Evolutionary conservation across 2,329 filamentous ascomycete genomes (phyloP).

Genomic region (Aspergillus luchuensis): DNA sequence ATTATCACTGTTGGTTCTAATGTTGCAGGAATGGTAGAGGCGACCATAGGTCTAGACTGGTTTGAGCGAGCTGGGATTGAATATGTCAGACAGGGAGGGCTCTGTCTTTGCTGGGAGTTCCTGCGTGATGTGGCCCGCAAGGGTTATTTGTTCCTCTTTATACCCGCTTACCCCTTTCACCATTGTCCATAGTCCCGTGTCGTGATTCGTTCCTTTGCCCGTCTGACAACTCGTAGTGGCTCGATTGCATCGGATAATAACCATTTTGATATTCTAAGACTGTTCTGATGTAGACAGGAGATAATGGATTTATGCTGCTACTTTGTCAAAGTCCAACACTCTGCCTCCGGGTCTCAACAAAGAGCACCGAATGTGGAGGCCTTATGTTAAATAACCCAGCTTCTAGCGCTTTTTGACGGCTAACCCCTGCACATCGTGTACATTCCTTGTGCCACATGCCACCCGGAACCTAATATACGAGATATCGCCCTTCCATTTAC

Average conservation of each 20-base stretch:
- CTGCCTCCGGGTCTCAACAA: not conserved
- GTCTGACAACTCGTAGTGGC: conserved; percentile 16
- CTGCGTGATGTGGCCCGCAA: not conserved
- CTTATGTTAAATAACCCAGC: not conserved
- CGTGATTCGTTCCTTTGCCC: conserved; percentile 10
- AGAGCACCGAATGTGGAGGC: not conserved
- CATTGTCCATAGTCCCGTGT: conserved; percentile 2
- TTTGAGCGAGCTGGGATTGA: not conserved
- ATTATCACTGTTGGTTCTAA: conserved; percentile 15
- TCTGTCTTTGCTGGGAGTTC: not conserved
- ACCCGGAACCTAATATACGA: not conserved
- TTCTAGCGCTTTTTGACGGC: not conserved
- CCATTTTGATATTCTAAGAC: not conserved
- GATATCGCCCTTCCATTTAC: not conserved
- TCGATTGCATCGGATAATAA: conserved; percentile 7
- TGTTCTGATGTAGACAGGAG: not conserved
- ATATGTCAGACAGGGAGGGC: not conserved
- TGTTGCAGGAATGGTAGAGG: conserved; percentile 9
- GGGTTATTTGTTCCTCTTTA: not conserved
- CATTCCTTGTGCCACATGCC: not conserved
- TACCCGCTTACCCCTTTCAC: conserved; percentile 1
- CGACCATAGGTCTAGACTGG: not conserved
- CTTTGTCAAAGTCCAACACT: not conserved
- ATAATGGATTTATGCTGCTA: not conserved
- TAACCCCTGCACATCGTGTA: not conserved